A percentile compares a stretch with the other conserved stretches of the same genome.
Evolutionary conservation across 2,329 filamentous ascomycete genomes (phyloP).

Genomic region (Grosmannia clavigera): DNA sequence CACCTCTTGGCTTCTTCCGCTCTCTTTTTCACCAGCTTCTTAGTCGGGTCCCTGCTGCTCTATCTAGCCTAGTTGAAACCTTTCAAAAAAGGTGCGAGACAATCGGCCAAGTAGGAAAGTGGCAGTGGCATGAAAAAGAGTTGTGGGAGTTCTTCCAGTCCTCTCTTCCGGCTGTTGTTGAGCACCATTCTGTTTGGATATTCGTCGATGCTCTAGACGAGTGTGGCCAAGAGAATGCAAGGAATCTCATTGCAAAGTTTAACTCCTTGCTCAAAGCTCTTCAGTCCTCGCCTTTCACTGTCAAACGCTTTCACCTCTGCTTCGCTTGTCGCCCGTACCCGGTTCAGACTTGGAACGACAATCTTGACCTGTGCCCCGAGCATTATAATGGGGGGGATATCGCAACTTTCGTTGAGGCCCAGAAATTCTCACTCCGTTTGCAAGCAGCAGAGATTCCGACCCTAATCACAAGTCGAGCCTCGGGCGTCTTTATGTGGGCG

Average conservation of each 20-base stretch:
- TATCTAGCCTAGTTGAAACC: conserved; percentile 7
- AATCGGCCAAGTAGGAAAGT: conserved; percentile 5
- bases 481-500: neutral
- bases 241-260: neutral
- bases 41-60: conserved; percentile 11
- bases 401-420: neutral
- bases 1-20: conserved; percentile 23
- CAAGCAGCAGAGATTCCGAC: neutral
- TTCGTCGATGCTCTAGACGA: neutral
- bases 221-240: neutral
- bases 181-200: neutral
- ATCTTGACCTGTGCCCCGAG: too few relatives aligned
- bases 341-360: too few relatives aligned
- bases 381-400: neutral
- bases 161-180: neutral
- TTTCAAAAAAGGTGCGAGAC: neutral
- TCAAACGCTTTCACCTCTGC: neutral
- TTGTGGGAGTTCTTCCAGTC: neutral
- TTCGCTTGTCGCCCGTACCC: neutral
- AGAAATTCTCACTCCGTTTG: neutral
- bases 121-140: neutral
- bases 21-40: conserved; percentile 22
- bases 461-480: neutral
- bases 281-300: neutral
- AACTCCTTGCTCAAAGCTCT: neutral